These are phyloP conservation scores for Marchantia paleacea DNA, from an alignment of 225 moss, liverwort and hornwort species.

Conservation along the genomic window DNA sequence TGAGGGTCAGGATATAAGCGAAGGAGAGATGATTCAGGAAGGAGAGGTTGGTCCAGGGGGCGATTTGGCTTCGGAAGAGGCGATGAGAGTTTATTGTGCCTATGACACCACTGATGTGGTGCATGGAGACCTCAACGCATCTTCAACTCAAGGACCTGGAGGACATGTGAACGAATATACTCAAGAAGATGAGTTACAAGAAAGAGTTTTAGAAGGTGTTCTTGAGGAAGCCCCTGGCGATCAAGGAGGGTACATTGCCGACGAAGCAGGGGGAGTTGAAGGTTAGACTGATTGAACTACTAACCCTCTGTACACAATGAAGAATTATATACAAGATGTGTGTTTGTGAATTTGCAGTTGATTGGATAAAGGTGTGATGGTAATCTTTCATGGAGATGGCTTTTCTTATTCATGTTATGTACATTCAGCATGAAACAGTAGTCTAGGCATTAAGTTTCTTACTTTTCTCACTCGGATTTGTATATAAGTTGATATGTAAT, in stretches of 20 bases:
- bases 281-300: slow-evolving; percentile 20
- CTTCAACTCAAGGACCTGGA: slow-evolving; percentile 11
- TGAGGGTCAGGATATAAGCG: slow-evolving; percentile 8
- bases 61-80: slow-evolving; percentile 30
- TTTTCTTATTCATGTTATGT: too few relatives aligned
- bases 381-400: too few relatives aligned
- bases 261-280: slow-evolving; percentile 31
- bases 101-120: slow-evolving; percentile 21
- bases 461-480: too few relatives aligned
- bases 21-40: slow-evolving; percentile 18
- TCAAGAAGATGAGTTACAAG: slow-evolving; percentile 38
- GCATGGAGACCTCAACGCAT: slow-evolving; percentile 13
- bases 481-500: too few relatives aligned
- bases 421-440: too few relatives aligned
- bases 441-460: too few relatives aligned
- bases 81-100: slow-evolving; percentile 29
- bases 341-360: too few relatives aligned
- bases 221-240: slow-evolving; percentile 19
- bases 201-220: slow-evolving; percentile 28
- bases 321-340: too few relatives aligned
- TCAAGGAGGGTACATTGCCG: slow-evolving; percentile 23
- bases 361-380: too few relatives aligned
- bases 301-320: neutral
- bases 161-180: slow-evolving; percentile 27
- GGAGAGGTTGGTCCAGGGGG: slow-evolving; percentile 16